Evolutionary conservation across 805 yeast genomes (phyloP).

Genomic region (Candida insectorum): DNA sequence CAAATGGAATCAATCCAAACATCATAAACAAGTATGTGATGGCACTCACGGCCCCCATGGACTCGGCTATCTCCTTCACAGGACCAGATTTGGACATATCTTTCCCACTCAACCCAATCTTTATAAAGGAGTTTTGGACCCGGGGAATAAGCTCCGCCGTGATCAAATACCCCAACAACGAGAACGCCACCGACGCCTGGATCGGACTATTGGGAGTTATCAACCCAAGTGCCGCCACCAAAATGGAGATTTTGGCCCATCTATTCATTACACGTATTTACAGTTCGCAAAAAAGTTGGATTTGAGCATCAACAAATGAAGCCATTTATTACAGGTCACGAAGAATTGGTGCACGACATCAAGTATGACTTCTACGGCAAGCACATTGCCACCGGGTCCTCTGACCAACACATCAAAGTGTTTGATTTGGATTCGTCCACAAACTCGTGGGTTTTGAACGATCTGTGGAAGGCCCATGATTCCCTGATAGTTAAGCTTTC

Average conservation of each 20-base stretch:
- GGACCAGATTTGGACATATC: constrained; percentile 83
- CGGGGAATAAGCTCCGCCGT: constrained; percentile 65
- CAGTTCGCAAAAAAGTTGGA: not conserved
- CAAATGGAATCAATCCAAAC: constrained; percentile 83
- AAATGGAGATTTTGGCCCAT: constrained; percentile 8
- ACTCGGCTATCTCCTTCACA: constrained; percentile 65
- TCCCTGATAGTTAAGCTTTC: constrained; percentile 75
- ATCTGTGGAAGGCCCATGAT: constrained; percentile 95
- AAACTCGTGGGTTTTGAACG: constrained; percentile 78
- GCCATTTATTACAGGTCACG: constrained; percentile 87
- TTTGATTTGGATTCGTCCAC: constrained; percentile 69
- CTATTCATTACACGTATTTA: not conserved
- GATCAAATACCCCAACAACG: constrained; percentile 60
- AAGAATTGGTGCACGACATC: constrained; percentile 86
- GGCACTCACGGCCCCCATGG: constrained; percentile 89
- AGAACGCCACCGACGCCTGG: constrained; percentile 61
- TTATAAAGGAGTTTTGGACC: constrained; percentile 62
- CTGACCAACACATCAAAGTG: constrained; percentile 90
- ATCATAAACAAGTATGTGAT: constrained; percentile 75
- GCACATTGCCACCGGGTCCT: constrained; percentile 89
- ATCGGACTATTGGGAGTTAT: constrained; percentile 46
- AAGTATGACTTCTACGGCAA: constrained; percentile 92
- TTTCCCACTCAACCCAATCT: constrained; percentile 79
- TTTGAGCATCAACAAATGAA: constrained; percentile 39
- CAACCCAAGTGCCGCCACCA: constrained; percentile 17